These are phyloP conservation scores for Nemania sp. DNA, from an alignment of 2,329 filamentous ascomycete species.

Conservation along the genomic window DNA sequence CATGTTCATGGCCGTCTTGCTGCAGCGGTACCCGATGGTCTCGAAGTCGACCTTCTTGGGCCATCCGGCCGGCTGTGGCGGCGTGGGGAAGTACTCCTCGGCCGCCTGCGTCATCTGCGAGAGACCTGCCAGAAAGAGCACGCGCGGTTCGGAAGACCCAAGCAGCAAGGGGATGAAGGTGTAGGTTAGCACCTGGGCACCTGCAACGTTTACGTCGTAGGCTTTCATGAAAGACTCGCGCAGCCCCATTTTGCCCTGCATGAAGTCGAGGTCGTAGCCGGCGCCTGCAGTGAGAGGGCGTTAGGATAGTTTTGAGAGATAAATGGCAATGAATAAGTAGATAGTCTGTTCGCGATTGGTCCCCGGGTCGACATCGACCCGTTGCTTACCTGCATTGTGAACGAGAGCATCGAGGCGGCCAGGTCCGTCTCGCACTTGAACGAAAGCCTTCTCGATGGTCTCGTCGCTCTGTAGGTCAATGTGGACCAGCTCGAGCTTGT, in stretches of 20 bases:
- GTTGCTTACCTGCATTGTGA: conserved; percentile 58
- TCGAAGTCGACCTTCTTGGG: conserved; percentile 42
- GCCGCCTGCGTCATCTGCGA: conserved; percentile 45
- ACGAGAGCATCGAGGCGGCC: conserved; percentile 57
- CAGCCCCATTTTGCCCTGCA: conserved; percentile 33
- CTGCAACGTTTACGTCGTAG: conserved; percentile 56
- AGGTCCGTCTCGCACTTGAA: conserved; percentile 47
- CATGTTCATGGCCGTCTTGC: conserved; percentile 54
- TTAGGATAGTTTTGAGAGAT: background rate
- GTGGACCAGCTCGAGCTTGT: background rate
- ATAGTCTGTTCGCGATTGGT: too few species aligned
- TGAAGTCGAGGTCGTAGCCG: conserved; percentile 47
- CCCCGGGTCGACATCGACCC: too few species aligned
- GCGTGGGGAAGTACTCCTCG: conserved; percentile 34
- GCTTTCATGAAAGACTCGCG: conserved; percentile 51
- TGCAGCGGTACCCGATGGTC: conserved; percentile 42
- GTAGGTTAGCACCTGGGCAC: conserved; percentile 48
- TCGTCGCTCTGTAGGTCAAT: conserved; percentile 5
- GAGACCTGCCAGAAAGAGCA: conserved; percentile 56
- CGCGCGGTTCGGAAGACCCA: conserved; percentile 48
- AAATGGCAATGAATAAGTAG: too few species aligned
- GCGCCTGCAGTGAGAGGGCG: conserved; percentile 42
- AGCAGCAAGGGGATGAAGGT: conserved; percentile 52
- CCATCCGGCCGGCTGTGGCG: conserved; percentile 43
- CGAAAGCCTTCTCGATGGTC: conserved; percentile 51